These are phyloP conservation scores for Sisymbrium altissimum DNA, from an alignment of 345 rosid genomes.

Conservation along the genomic window DNA sequence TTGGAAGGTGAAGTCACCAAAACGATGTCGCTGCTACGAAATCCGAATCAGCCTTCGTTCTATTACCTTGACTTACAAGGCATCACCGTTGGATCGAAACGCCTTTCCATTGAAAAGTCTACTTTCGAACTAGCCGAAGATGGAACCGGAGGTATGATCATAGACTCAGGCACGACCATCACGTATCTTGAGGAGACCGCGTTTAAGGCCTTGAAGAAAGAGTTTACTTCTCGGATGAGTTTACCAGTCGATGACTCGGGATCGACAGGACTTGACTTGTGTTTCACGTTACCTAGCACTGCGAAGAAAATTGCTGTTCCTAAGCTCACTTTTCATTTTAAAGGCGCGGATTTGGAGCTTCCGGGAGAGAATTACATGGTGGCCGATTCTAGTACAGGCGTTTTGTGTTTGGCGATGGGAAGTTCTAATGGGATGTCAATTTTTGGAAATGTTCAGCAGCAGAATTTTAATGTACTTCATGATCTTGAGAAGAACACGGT, in stretches of 20 bases:
- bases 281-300: conserved; percentile 54
- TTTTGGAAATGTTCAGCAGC: conserved; percentile 94
- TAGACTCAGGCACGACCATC: conserved; percentile 91
- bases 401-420: conserved; percentile 87
- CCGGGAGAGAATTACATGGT: conserved; percentile 83
- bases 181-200: conserved; percentile 63
- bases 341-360: conserved; percentile 72
- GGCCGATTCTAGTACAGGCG: conserved; percentile 52
- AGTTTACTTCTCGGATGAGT: conserved; percentile 47
- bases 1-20: conserved; percentile 17
- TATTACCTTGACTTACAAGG: conserved; percentile 88
- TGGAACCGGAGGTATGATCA: conserved; percentile 85
- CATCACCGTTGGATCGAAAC: conserved; percentile 66
- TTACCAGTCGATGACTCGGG: conserved; percentile 54
- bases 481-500: conserved; percentile 65
- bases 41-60: conserved; percentile 70
- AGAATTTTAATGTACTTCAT: conserved; percentile 64
- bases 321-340: conserved; percentile 62
- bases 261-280: conserved; percentile 73
- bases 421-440: conserved; percentile 78
- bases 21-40: conserved; percentile 58
- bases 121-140: conserved; percentile 61
- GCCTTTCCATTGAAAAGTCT: conserved; percentile 58
- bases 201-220: conserved; percentile 47
- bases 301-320: conserved; percentile 51